Percentiles rank a stretch among this genome's conserved stretches.
Evolutionary conservation across 768 basidiomycete species (phyloP).

Genomic region (Podaxis carcinomalis): DNA sequence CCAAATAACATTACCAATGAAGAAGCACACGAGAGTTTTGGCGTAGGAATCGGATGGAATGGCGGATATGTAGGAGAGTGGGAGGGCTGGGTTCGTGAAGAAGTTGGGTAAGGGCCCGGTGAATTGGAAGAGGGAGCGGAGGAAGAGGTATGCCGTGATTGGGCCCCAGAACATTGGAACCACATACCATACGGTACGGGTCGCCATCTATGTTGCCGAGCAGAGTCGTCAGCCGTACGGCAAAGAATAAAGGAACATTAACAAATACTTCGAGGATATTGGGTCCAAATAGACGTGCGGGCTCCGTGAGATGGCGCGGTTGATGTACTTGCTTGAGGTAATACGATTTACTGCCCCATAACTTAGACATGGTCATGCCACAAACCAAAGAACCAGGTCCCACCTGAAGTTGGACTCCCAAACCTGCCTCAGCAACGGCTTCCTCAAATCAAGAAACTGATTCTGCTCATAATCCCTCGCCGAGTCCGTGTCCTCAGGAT

Average conservation of each 20-base stretch:
- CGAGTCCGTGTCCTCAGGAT: conserved; percentile 85
- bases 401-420: conserved; percentile 84
- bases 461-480: conserved; percentile 82
- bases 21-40: conserved; percentile 65
- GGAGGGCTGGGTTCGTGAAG: conserved; percentile 49
- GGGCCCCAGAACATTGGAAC: conserved; percentile 92
- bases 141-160: conserved; percentile 73
- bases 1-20: conserved; percentile 88
- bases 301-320: conserved; percentile 79
- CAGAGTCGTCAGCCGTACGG: not conserved
- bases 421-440: conserved; percentile 82
- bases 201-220: conserved; percentile 52
- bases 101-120: conserved; percentile 65
- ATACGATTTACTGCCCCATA: conserved; percentile 71
- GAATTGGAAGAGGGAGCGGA: conserved; percentile 83
- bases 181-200: conserved; percentile 89
- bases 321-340: conserved; percentile 97
- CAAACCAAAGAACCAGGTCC: conserved; percentile 16
- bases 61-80: conserved; percentile 40
- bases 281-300: conserved; percentile 85
- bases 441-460: conserved; percentile 85
- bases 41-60: conserved; percentile 48
- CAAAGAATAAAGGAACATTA: conserved; percentile 5
- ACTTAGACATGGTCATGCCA: not conserved
- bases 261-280: conserved; percentile 68